A percentile compares a stretch with the other conserved stretches of the same genome.
phyloP scores from a whole-genome alignment of 75 land plant species.

The Larix kaempferi region DNA sequence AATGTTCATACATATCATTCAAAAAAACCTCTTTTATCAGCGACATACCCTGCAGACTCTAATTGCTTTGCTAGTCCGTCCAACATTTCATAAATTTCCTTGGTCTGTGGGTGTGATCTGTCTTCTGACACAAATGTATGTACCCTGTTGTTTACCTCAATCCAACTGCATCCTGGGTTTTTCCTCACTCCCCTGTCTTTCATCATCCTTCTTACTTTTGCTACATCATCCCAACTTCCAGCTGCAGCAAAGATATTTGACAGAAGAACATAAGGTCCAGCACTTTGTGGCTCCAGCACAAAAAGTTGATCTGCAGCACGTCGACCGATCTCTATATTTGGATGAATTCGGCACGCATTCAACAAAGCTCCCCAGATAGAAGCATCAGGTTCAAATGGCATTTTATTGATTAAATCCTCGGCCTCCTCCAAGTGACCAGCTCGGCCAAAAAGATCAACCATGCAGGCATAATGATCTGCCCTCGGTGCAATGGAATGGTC shows the following conservation, averaged over 20 bases:
- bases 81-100: neutral
- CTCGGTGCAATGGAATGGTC: neutral
- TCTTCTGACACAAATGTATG: neutral
- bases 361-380: neutral
- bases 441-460: neutral
- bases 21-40: neutral
- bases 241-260: slow-evolving; percentile 5
- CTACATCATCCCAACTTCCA: neutral
- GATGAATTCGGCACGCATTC: neutral
- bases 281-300: neutral
- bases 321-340: neutral
- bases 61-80: neutral
- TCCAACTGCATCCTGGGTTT: neutral
- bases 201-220: neutral
- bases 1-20: neutral
- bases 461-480: neutral
- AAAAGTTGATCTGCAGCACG: neutral
- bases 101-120: neutral
- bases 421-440: neutral
- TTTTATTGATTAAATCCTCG: neutral
- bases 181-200: neutral
- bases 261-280: neutral
- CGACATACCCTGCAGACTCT: neutral
- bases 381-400: neutral
- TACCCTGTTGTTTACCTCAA: neutral